Conservation (phyloP, 768 basidiomycete genomes). For the Tephrocybe sp. region DNA sequence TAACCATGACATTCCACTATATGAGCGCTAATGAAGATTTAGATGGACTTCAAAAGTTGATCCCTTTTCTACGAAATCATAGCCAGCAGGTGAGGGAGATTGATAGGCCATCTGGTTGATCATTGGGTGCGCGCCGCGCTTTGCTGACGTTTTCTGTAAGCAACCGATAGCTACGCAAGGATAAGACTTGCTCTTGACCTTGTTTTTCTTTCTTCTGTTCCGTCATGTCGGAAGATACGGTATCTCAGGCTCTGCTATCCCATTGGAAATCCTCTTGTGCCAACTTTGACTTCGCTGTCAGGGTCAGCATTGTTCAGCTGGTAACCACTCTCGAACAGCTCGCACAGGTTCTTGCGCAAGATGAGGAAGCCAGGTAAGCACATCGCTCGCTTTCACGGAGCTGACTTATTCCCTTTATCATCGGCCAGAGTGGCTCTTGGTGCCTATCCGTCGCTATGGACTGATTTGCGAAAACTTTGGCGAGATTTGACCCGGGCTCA, state of each 20-base stretch:
- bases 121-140: no score
- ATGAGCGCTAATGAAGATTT: no score
- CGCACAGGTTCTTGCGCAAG: conserved; percentile 51
- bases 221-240: conserved; percentile 14
- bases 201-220: background rate
- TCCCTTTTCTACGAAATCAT: no score
- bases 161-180: conserved; percentile 1
- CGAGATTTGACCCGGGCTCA: conserved; percentile 44
- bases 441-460: conserved; percentile 52
- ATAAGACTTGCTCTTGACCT: background rate
- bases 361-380: conserved; percentile 37
- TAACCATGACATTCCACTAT: no score
- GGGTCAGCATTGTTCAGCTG: conserved; percentile 29
- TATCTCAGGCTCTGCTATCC: conserved; percentile 16
- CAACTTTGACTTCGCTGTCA: conserved; percentile 39
- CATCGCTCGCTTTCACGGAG: background rate
- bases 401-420: conserved; percentile 3
- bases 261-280: conserved; percentile 44
- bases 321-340: conserved; percentile 46
- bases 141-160: conserved; percentile 7
- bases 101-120: no score
- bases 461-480: conserved; percentile 58
- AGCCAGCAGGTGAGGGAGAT: no score
- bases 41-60: no score
- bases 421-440: conserved; percentile 24